phyloP scores from a whole-genome alignment of 2,329 filamentous ascomycete genomes.

The Fusarium sp. region DNA sequence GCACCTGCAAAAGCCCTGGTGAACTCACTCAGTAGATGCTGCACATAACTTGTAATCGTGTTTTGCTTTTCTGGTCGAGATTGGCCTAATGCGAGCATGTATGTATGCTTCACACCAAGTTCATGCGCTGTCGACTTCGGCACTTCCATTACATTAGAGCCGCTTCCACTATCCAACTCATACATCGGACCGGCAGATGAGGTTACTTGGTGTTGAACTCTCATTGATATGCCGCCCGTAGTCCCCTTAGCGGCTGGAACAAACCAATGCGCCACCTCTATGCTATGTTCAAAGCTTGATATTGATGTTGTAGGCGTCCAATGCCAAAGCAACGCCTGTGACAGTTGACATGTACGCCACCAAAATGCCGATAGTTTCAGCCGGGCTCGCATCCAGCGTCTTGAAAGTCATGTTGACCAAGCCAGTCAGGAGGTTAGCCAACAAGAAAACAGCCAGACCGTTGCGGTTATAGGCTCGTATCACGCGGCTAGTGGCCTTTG shows the following conservation, averaged over 20 bases:
- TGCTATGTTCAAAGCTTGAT: conserved; percentile 69
- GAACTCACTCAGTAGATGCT: not conserved
- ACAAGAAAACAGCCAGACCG: conserved; percentile 83
- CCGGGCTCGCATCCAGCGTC: conserved; percentile 77
- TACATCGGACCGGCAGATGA: not conserved
- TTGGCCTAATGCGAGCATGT: not conserved
- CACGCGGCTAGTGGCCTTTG: conserved; percentile 81
- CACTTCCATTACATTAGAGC: not conserved
- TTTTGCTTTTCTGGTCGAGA: conserved; percentile 15
- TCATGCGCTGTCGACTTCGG: conserved; percentile 2
- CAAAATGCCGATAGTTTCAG: conserved; percentile 78
- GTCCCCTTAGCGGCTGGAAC: not conserved
- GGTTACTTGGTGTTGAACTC: not conserved
- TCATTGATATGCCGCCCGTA: not conserved
- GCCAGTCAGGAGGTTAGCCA: conserved; percentile 91
- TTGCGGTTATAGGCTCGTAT: conserved; percentile 89
- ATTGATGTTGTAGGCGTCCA: conserved; percentile 74
- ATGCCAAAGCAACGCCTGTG: conserved; percentile 72
- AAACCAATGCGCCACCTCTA: conserved; percentile 1
- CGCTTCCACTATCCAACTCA: not conserved
- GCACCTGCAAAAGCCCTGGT: not conserved
- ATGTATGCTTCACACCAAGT: not conserved
- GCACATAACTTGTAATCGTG: not conserved
- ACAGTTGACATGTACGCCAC: conserved; percentile 76
- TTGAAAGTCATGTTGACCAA: conserved; percentile 87